These are phyloP conservation scores for Striga hermonthica DNA, from an alignment of 305 asterid species.

Conservation along the genomic window DNA sequence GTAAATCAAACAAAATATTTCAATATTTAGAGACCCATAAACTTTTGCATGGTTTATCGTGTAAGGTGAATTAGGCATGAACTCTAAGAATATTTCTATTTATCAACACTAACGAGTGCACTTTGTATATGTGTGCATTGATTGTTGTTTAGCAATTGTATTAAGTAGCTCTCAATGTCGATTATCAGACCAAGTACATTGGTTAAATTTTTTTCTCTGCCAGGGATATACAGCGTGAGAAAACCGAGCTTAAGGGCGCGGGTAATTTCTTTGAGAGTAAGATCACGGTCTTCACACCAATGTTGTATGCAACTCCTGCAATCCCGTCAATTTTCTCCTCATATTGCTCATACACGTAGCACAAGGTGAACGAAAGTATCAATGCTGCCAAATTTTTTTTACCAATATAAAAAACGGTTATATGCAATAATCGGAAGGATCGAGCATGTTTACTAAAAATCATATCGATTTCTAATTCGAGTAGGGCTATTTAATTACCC, in stretches of 20 bases:
- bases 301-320: conserved; percentile 34
- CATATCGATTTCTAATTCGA: neutral
- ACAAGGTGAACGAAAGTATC: conserved; percentile 57
- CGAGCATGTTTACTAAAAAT: neutral
- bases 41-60: too few relatives aligned
- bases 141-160: too few relatives aligned
- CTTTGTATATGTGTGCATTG: too few relatives aligned
- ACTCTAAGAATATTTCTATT: too few relatives aligned
- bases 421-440: conserved; percentile 13
- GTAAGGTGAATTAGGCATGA: too few relatives aligned
- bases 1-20: too few relatives aligned
- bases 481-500: conserved; percentile 49
- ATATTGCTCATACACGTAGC: conserved; percentile 79
- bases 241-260: conserved; percentile 34
- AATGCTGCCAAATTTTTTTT: conserved; percentile 49
- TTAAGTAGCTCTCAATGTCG: conserved; percentile 5
- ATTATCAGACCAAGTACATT: neutral
- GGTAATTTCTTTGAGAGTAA: conserved; percentile 44
- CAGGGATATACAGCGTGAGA: neutral
- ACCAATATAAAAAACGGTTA: conserved; percentile 20
- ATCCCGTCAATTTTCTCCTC: conserved; percentile 65
- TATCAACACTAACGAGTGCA: too few relatives aligned
- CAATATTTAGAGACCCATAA: too few relatives aligned
- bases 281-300: conserved; percentile 29
- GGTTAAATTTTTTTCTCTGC: neutral